phyloP scores from a whole-genome alignment of 345 rosid genomes.

The Abelmoschus esculentus region DNA sequence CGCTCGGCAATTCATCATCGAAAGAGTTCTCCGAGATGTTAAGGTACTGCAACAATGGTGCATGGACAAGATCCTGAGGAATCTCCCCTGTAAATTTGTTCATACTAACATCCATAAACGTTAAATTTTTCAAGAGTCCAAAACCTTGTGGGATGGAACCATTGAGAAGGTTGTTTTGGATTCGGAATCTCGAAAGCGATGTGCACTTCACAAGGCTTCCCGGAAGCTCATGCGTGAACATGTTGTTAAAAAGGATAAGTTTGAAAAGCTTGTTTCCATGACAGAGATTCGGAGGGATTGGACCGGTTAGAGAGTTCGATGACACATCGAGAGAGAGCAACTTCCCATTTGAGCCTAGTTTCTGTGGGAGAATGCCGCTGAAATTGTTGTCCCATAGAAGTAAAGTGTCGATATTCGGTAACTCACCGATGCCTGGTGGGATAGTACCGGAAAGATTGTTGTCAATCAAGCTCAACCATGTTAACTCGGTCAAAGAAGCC shows the following conservation, averaged over 20 bases:
- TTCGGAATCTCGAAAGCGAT: conserved; percentile 56
- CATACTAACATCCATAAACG: conserved; percentile 61
- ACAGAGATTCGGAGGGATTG: conserved; percentile 70
- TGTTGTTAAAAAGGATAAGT: conserved; percentile 84
- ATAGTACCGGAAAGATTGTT: conserved; percentile 54
- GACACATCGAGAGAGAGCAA: conserved; percentile 62
- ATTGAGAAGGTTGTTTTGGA: conserved; percentile 54
- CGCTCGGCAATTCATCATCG: conserved; percentile 35
- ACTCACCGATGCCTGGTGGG: conserved; percentile 56
- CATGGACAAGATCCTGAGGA: conserved; percentile 61
- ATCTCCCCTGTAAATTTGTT: conserved; percentile 63
- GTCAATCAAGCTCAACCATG: conserved; percentile 50
- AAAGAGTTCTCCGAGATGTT: conserved; percentile 70
- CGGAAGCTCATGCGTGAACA: conserved; percentile 44
- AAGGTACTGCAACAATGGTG: conserved; percentile 51
- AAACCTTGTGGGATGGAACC: conserved; percentile 73
- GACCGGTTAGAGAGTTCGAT: conserved; percentile 59
- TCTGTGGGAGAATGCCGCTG: conserved; percentile 61
- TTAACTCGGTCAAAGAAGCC: conserved; percentile 44
- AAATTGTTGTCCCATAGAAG: conserved; percentile 66
- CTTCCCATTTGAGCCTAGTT: conserved; percentile 65
- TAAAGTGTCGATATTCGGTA: conserved; percentile 50
- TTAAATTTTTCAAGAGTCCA: conserved; percentile 50
- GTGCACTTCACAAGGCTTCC: conserved; percentile 47
- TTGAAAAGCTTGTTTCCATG: conserved; percentile 62